phyloP scores from a whole-genome alignment of 2,329 filamentous ascomycete genomes.

The Apiospora pterosperma region DNA sequence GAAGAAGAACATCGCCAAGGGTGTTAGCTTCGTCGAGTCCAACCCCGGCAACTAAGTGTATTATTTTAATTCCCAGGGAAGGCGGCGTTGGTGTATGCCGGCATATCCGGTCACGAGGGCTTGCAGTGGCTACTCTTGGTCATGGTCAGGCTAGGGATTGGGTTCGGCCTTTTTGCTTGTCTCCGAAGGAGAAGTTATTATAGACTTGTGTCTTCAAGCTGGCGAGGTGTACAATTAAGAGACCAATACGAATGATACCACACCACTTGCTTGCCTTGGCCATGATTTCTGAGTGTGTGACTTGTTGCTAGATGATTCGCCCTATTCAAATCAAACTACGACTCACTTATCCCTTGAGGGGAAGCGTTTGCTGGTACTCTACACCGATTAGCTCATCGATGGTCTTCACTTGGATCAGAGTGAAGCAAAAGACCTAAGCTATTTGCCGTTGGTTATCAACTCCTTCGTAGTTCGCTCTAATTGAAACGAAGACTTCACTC shows the following conservation, averaged over 20 bases:
- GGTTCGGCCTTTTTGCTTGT: conserved; percentile 6
- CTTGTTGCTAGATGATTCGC: neutral
- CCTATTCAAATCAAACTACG: neutral
- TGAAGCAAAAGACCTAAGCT: too few species aligned
- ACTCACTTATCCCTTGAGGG: too few species aligned
- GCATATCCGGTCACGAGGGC: neutral
- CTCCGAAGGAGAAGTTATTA: conserved; percentile 7
- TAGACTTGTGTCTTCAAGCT: conserved; percentile 13
- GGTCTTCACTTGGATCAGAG: too few species aligned
- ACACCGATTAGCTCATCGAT: too few species aligned
- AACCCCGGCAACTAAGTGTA: conserved; percentile 51
- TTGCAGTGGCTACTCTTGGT: conserved; percentile 2
- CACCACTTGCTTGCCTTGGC: neutral
- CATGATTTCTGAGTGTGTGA: neutral
- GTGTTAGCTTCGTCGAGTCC: conserved; percentile 57
- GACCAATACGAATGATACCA: conserved; percentile 10
- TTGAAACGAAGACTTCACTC: too few species aligned
- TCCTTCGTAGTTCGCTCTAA: too few species aligned
- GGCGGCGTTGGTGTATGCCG: neutral
- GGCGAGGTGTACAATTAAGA: conserved; percentile 11
- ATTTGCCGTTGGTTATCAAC: too few species aligned
- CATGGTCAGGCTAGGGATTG: conserved; percentile 3
- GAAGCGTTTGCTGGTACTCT: neutral
- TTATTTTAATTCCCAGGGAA: neutral
- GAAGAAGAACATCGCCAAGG: conserved; percentile 96